These are phyloP conservation scores for Kodamaea fungicola DNA, from an alignment of 1,139 yeast species.

Conservation along the genomic window DNA sequence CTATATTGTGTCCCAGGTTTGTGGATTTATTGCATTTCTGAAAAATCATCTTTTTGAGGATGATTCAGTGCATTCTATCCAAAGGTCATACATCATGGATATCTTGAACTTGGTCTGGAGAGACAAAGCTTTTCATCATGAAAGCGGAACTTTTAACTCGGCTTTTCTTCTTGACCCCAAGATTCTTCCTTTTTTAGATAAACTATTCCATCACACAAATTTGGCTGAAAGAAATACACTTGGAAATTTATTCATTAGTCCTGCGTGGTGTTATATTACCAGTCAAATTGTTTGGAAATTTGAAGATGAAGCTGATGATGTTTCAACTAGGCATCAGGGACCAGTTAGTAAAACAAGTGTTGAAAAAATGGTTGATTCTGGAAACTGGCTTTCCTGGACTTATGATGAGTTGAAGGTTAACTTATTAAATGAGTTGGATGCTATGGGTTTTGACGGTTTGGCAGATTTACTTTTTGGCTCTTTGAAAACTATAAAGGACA, in stretches of 20 bases:
- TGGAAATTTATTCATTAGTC: conserved; percentile 54
- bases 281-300: conserved; percentile 43
- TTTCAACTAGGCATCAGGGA: conserved; percentile 40
- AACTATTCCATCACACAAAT: conserved; percentile 27
- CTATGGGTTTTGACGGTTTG: conserved; percentile 39
- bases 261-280: conserved; percentile 49
- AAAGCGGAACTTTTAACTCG: conserved; percentile 19
- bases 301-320: conserved; percentile 37
- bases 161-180: conserved; percentile 41
- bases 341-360: conserved; percentile 40
- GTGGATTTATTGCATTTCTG: conserved; percentile 47
- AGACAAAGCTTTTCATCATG: conserved; percentile 38
- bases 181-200: conserved; percentile 34
- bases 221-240: conserved; percentile 24
- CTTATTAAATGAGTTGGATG: conserved; percentile 33
- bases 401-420: conserved; percentile 39
- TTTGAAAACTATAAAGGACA: conserved; percentile 37
- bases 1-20: conserved; percentile 41
- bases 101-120: conserved; percentile 63
- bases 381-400: conserved; percentile 27
- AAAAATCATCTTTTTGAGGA: conserved; percentile 32
- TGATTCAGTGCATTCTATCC: conserved; percentile 30
- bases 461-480: conserved; percentile 45
- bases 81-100: conserved; percentile 58
- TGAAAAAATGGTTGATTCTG: conserved; percentile 15